Base-by-base conservation (phyloP, 148 eudicot species). In the Linanthus parryae region DNA sequence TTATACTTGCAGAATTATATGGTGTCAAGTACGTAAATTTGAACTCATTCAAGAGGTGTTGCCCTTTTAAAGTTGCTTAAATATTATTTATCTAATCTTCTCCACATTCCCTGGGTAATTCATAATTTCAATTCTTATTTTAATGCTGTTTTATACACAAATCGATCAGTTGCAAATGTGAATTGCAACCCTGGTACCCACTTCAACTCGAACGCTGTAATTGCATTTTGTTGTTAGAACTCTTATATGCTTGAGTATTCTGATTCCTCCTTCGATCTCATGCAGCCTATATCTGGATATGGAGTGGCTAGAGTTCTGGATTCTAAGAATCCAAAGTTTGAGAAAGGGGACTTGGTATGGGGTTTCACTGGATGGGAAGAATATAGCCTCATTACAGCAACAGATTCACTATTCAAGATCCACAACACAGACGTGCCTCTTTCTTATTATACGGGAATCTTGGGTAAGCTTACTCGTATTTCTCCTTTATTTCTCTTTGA, bases 351-450 rank as follows among this genome's bases (percentile, higher is more conserved):
- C 28, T 51, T 82, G 4, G 59, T 82, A 7, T 75, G 74, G 82
- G 85, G 89, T 42, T 26, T 54, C 1, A 79, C 85, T 20, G 67
- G 77, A 33, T 82, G 80, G 79, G 89, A 79, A 63, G 82, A 82
- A 47, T 82, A 82, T 33, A 79, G 74, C 40, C 61, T 75, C 20
- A 48, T 73, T 25, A 56, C 65, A n/a, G 17, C 3, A 3, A 17
- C 17, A n/a, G 3, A 40, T 3, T 14, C 2, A 1, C 18, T 40
- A 8, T 40, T 40, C 13, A 40, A 40, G 16, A 40, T 40, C 16
- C 17, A 40, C 2, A 2, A 40, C 8, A 40, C 6, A n/a, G 8
- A 40, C 16, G 44, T 40, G 44, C 44, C 44, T 17, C 44, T 40
- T 40, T 40, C 44, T 40, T 40, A 40, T 8, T 40, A 40, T 14